Evolutionary conservation across 2,329 filamentous ascomycete species (phyloP), one percentile per base, ranked within the genome.

Genomic region (Neodidymelliopsis sp.): DNA sequence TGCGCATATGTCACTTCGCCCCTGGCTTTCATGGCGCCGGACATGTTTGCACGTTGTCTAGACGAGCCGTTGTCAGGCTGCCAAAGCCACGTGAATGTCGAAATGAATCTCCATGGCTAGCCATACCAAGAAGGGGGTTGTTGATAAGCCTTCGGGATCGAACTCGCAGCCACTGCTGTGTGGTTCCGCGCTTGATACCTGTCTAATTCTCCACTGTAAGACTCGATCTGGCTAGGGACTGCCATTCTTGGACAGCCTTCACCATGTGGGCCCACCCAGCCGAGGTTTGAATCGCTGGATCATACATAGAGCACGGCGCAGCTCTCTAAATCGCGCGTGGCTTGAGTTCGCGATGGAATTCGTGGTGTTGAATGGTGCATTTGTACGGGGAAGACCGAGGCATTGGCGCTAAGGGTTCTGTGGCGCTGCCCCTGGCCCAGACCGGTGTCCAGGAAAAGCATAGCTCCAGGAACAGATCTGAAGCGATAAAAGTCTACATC

Each of bases 261-360:
- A 20, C 41, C 20, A 31, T 12, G 10, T 6, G n/a, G 24, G 15
- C 19, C 41, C 24, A 34, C 29, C 29, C 25, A 16, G 31, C 36
- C 30, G n/a, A 39, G 31, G 43, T 37, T 27, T 53, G 38, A 34
- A 15, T 42, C 41, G 34, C 48, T 31, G 43, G 37, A 30, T 31
- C 23, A 53, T 27, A 15, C 18, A 33, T 29, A 18, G 34, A 27
- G 36, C 20, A 37, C 52, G 30, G 28, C 35, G 43, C 50, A 60
- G 59, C 56, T 62, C 29, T 29, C 27, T 38, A 49, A 48, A 48
- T 16, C n/a, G 50, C 48, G 53, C 47, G 54, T 56, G 56, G 54
- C 56, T 57, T 46, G 12, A 15, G 20, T 28, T 36, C 28, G 27
- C 33, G 35, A 60, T 44, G 24, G 20, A 12, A 35, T 2, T 27